Evolutionary conservation across 2,329 filamentous ascomycete genomes (phyloP).

Genomic region (Trichoderma sp.): DNA sequence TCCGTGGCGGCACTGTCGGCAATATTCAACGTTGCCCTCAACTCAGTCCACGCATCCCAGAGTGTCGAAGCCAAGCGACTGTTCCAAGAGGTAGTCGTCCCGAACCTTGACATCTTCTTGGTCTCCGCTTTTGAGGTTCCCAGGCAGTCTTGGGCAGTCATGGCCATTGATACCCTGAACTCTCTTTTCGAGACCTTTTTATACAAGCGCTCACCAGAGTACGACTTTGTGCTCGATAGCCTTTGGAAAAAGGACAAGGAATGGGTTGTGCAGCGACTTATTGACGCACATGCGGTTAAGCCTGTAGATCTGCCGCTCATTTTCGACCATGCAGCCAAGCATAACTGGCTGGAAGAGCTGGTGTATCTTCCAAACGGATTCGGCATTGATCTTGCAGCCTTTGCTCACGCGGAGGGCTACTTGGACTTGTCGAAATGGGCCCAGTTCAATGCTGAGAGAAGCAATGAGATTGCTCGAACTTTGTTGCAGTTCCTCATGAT

Average conservation of each 20-base stretch:
- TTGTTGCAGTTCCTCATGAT: slow-evolving; percentile 80
- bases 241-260: slow-evolving; percentile 87
- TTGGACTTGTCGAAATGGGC: slow-evolving; percentile 83
- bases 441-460: slow-evolving; percentile 66
- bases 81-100: slow-evolving; percentile 67
- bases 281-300: slow-evolving; percentile 78
- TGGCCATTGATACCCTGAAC: slow-evolving; percentile 74
- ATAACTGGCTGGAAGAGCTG: slow-evolving; percentile 82
- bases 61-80: slow-evolving; percentile 64
- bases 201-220: slow-evolving; percentile 72
- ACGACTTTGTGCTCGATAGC: slow-evolving; percentile 87
- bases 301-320: slow-evolving; percentile 51
- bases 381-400: slow-evolving; percentile 81
- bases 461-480: slow-evolving; percentile 67
- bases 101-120: slow-evolving; percentile 76
- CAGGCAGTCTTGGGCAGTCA: slow-evolving; percentile 69
- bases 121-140: slow-evolving; percentile 76
- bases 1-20: slow-evolving; percentile 80
- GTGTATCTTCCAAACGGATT: slow-evolving; percentile 79
- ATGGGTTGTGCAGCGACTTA: slow-evolving; percentile 80
- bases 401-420: slow-evolving; percentile 78
- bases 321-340: slow-evolving; percentile 69
- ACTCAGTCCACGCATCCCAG: slow-evolving; percentile 62
- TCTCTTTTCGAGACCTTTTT: slow-evolving; percentile 84
- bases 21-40: slow-evolving; percentile 65